Evolutionary conservation across 2,329 filamentous ascomycete species (phyloP), one percentile per base, ranked within the genome.

Genomic region (Colletotrichum eremochloae): DNA sequence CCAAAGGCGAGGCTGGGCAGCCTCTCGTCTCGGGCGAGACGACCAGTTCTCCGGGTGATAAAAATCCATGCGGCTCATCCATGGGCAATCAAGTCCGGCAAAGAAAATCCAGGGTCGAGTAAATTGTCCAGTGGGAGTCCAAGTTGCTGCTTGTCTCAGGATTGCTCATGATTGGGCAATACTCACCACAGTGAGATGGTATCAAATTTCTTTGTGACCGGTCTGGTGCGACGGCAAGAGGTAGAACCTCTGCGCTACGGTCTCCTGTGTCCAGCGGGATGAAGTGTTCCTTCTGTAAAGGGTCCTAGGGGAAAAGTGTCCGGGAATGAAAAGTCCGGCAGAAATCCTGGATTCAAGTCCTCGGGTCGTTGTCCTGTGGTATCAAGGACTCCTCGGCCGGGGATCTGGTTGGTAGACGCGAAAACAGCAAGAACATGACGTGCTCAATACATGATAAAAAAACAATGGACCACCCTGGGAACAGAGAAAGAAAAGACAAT

Each of bases 401-500:
- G 67, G 55, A 72, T 74, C 65, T 63, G 73, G 55, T 58, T 68
- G 65, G 71, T 61, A 66, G 60, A 56, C 58, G 58, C 38, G 57
- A 73, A 76, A 79, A 76, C 73, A 63, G 67, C 63, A 63, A 76
- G 24, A 44, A 82, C 80, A 82, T 73, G 76, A 78, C 67, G 75
- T 75, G 75, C 67, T 75, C 71, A 67, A 71, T 73, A 80, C 77
- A 79, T 75, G 73, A 77, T 55, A 64, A 79, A 82, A 6, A 81
- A 67, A 77, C 81, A 78, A 84, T 76, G 79, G 79, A 81, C 79
- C 78, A 82, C 81, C 83, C 84, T 82, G 82, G 83, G 79, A 80
- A 81, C 77, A 76, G 80, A 80, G 78, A 80, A 84, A 84, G 81
- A 81, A 84, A 86, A 85, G 85, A 84, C 86, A 88, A 84, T 90